A percentile compares a stretch with the other conserved stretches of the same genome.
phyloP scores from a whole-genome alignment of 1,284 basidiomycete genomes.

The Malassezia sp. region DNA sequence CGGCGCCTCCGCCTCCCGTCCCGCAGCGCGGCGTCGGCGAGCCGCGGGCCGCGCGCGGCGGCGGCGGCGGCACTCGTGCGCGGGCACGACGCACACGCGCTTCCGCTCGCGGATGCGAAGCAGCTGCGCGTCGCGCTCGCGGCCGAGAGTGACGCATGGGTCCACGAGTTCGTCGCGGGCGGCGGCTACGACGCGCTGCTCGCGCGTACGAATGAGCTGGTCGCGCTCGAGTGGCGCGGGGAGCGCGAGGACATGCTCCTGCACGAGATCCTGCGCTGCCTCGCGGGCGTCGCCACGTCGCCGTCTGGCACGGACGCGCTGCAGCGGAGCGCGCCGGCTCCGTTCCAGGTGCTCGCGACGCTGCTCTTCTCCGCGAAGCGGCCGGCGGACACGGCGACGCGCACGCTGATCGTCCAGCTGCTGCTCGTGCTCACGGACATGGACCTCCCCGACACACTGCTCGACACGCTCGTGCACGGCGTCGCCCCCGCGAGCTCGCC shows the following conservation, averaged over 20 bases:
- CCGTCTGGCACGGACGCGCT: slow-evolving; percentile 61
- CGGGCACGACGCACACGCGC: too few relatives aligned
- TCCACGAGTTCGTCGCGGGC: slow-evolving; percentile 69
- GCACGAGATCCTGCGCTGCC: slow-evolving; percentile 79
- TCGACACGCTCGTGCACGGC: too few relatives aligned
- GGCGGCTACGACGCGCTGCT: slow-evolving; percentile 78
- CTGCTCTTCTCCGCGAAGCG: slow-evolving; percentile 93
- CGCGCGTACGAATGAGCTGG: slow-evolving; percentile 74
- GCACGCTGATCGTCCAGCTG: slow-evolving; percentile 78
- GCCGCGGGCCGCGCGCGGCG: neutral
- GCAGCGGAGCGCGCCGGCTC: slow-evolving; percentile 67
- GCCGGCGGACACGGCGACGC: slow-evolving; percentile 77
- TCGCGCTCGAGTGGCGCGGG: slow-evolving; percentile 94
- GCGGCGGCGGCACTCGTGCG: neutral
- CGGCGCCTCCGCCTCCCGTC: neutral
- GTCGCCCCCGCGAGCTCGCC: neutral
- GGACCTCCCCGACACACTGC: slow-evolving; percentile 32
- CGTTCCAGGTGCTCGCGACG: slow-evolving; percentile 68
- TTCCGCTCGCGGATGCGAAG: slow-evolving; percentile 16
- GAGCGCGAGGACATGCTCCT: slow-evolving; percentile 93
- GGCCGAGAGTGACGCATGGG: slow-evolving; percentile 57
- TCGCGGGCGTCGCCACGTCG: slow-evolving; percentile 84
- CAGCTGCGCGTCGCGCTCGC: slow-evolving; percentile 37
- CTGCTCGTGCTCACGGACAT: slow-evolving; percentile 50
- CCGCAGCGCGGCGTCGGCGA: too few relatives aligned